These are phyloP conservation scores for Halenospora varia DNA, from an alignment of 495 filamentous ascomycete species.

Conservation along the genomic window DNA sequence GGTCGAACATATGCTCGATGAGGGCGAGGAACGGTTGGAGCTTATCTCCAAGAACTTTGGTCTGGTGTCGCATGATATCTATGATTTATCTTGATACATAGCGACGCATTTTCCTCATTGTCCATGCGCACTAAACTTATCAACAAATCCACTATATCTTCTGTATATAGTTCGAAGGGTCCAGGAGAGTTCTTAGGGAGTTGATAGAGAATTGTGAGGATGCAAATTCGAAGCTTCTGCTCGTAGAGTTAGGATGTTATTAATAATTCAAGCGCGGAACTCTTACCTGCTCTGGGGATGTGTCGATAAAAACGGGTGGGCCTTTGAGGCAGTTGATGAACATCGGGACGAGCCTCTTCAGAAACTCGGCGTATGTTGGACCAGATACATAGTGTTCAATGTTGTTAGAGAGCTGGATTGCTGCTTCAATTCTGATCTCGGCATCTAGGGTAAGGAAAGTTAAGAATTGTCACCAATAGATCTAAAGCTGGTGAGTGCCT, in stretches of 20 bases:
- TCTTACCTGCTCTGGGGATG: conserved; percentile 72
- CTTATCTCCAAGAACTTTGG: conserved; percentile 66
- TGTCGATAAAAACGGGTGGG: conserved; percentile 85
- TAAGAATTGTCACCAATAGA: background rate
- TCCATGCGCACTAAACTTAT: conserved; percentile 85
- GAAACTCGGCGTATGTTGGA: conserved; percentile 65
- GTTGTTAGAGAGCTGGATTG: conserved; percentile 76
- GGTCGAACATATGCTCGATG: conserved; percentile 92
- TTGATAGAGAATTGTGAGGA: conserved; percentile 91
- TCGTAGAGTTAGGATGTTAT: conserved; percentile 20
- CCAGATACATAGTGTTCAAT: conserved; percentile 64
- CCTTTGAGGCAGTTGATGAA: conserved; percentile 82
- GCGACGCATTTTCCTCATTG: conserved; percentile 96
- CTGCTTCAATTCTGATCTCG: conserved; percentile 69
- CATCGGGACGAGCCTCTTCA: conserved; percentile 81
- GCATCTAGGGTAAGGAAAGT: conserved; percentile 49
- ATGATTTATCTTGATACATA: conserved; percentile 98
- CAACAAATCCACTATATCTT: conserved; percentile 79
- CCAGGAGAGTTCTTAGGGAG: conserved; percentile 78
- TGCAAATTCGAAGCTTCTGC: conserved; percentile 83
- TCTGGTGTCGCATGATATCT: conserved; percentile 90
- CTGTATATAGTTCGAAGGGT: conserved; percentile 78
- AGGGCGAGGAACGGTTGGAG: conserved; percentile 88
- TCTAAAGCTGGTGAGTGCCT: no score
- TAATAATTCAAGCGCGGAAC: background rate